These are phyloP conservation scores for Chalaropsis thielavioides DNA, from an alignment of 2,329 filamentous ascomycete genomes.

Conservation along the genomic window DNA sequence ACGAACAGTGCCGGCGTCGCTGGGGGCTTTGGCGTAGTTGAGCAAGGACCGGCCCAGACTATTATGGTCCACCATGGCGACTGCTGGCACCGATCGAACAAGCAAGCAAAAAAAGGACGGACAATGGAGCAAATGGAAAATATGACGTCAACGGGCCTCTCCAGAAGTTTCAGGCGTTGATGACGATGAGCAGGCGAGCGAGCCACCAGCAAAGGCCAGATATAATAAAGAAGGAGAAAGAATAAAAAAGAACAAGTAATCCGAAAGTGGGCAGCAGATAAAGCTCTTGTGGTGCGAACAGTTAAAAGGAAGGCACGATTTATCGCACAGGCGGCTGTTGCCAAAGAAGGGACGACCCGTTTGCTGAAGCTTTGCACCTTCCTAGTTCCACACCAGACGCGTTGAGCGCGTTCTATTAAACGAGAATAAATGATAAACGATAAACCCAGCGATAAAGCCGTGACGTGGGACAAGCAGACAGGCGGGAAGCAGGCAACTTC, in stretches of 20 bases:
- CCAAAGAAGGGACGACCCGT: background rate
- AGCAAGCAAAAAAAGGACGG: background rate
- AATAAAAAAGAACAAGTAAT: background rate
- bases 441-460: background rate
- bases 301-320: background rate
- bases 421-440: background rate
- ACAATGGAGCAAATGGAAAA: background rate
- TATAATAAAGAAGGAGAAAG: background rate
- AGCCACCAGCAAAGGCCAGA: background rate
- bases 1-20: conserved; percentile 9
- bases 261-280: background rate
- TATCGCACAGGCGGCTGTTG: background rate
- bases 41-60: conserved; percentile 13
- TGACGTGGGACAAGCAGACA: background rate
- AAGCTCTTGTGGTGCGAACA: background rate
- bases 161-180: background rate
- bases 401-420: conserved; percentile 11
- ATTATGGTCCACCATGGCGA: conserved; percentile 6
- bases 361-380: conserved; percentile 1
- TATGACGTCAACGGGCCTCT: background rate
- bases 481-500: background rate
- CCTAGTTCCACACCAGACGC: conserved; percentile 5
- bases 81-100: background rate
- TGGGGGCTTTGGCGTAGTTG: conserved; percentile 14
- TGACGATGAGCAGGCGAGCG: background rate